Evolutionary conservation across 1,139 yeast genomes (phyloP), one percentile per base, ranked within the genome.

Genomic region (Blastobotrys serpentis): DNA sequence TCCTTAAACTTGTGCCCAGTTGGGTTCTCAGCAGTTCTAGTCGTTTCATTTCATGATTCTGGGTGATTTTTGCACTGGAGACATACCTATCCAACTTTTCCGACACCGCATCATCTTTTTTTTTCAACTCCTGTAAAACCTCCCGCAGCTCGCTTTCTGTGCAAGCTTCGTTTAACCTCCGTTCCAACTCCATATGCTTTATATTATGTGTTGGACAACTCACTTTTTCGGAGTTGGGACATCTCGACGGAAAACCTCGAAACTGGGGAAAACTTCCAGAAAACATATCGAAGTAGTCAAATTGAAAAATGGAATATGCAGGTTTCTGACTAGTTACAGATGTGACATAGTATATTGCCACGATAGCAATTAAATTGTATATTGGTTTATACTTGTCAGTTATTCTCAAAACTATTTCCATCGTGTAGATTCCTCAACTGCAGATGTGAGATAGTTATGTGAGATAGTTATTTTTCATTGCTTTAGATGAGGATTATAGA

Each of bases 21-120:
- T 65, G 67, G 6, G 66, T 56, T 16, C 66, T 52, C 18, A 64
- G 54, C 19, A 59, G 55, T 40, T 64, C 66, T n/a, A 66, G 47
- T 29, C 62, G 56, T 42, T 53, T 47, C 37, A 56, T 48, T 8
- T 50, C 52, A 17, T 56, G 57, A 6, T 50, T 46, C 42, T 57
- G 57, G 16, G 52, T 73, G 16, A 34, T 23, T 37, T 45, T 42
- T 1, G 43, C 41, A 10, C 44, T 21, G 36, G 44, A 36, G 6
- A 48, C 32, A 25, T 22, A 40, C 2, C 17, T 30, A 32, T 44
- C 45, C 30, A 50, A 22, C 16, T 48, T 26, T n/a, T 14, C 40
- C 14, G 49, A 40, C 14, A 46, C 39, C 8, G 3, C 22, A 4
- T n/a, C n/a, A 19, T 46, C 48, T n/a, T 50, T 26, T n/a, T 21